phyloP scores from a whole-genome alignment of 257 asterid species.

The Cordia subcordata region DNA sequence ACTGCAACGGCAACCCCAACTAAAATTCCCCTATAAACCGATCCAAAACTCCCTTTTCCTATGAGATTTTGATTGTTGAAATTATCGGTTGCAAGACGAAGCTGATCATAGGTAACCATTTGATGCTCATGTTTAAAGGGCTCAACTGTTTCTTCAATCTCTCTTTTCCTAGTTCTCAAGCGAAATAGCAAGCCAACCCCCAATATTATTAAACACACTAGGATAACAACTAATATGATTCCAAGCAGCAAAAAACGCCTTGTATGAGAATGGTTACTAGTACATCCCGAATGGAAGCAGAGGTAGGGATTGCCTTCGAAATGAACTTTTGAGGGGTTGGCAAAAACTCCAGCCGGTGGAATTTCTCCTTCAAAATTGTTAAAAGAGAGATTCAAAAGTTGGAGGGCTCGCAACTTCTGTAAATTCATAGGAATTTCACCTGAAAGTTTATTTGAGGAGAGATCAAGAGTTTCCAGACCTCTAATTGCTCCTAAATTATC shows the following conservation, averaged over 20 bases:
- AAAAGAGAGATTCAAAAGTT: slow-evolving; percentile 43
- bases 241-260: slow-evolving; percentile 8
- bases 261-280: neutral
- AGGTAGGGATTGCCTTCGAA: slow-evolving; percentile 40
- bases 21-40: slow-evolving; percentile 46
- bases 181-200: slow-evolving; percentile 19
- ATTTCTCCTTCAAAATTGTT: slow-evolving; percentile 45
- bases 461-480: too few relatives aligned
- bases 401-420: slow-evolving; percentile 23
- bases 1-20: slow-evolving; percentile 33
- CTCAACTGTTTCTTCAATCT: slow-evolving; percentile 1
- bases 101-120: slow-evolving; percentile 42
- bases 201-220: slow-evolving; percentile 4
- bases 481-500: too few relatives aligned
- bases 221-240: slow-evolving; percentile 12
- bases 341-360: slow-evolving; percentile 40
- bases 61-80: slow-evolving; percentile 42
- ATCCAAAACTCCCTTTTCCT: slow-evolving; percentile 49
- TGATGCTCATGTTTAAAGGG: slow-evolving; percentile 20
- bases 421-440: slow-evolving; percentile 46
- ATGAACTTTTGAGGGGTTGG: slow-evolving; percentile 34
- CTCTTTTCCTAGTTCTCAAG: slow-evolving; percentile 18
- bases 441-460: slow-evolving; percentile 44
- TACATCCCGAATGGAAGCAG: slow-evolving; percentile 23
- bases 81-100: slow-evolving; percentile 43